phyloP scores from a whole-genome alignment of 192 early-diverging fungal genomes.

The Coemansia reversa region DNA sequence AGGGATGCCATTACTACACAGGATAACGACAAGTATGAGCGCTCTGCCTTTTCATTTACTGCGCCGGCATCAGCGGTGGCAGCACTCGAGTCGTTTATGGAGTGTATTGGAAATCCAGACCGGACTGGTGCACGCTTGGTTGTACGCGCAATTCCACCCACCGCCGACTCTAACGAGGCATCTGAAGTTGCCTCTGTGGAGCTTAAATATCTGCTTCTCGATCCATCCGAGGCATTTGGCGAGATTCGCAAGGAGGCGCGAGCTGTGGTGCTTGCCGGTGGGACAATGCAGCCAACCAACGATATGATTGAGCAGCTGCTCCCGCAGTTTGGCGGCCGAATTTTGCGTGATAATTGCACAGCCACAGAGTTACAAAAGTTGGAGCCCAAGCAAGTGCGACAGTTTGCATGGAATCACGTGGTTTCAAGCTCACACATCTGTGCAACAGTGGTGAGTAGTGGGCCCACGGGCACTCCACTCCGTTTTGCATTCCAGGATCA shows the following conservation, averaged over 20 bases:
- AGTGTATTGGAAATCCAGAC: constrained; percentile 34
- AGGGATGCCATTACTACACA: too few species aligned
- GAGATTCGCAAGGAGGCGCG: constrained; percentile 76
- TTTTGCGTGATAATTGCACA: not conserved
- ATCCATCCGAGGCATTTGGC: constrained; percentile 77
- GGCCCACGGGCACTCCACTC: constrained; percentile 64
- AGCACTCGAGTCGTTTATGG: constrained; percentile 41
- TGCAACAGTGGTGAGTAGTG: constrained; percentile 60
- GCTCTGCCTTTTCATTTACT: too few species aligned
- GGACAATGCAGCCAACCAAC: constrained; percentile 86
- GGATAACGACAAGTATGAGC: too few species aligned
- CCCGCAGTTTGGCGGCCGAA: constrained; percentile 9
- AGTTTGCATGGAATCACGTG: constrained; percentile 85
- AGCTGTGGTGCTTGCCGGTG: constrained; percentile 84
- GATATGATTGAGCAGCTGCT: constrained; percentile 42
- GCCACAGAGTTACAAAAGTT: not conserved
- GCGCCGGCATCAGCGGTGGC: constrained; percentile 36
- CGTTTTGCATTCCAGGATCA: constrained; percentile 61
- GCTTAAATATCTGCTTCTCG: constrained; percentile 84
- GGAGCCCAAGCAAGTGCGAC: constrained; percentile 46
- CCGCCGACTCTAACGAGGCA: not conserved
- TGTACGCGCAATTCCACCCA: constrained; percentile 3
- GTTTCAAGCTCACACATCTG: constrained; percentile 76
- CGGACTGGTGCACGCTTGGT: constrained; percentile 31
- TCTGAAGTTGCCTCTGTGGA: constrained; percentile 7